phyloP scores from a whole-genome alignment of 2,329 filamentous ascomycete species.

The Cytospora piceae region DNA sequence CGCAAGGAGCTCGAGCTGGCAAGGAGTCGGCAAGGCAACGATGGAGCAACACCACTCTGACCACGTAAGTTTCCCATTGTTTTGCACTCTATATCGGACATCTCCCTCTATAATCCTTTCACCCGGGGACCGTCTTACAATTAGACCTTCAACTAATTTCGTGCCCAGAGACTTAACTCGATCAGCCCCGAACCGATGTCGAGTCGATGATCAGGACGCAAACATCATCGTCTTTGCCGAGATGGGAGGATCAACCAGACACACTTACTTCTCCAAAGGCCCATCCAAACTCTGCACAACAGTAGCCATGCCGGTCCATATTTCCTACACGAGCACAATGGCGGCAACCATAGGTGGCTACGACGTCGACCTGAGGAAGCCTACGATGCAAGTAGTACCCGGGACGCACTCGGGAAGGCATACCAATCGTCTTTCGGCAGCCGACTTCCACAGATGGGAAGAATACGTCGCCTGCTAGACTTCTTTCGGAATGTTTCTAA shows the following conservation, averaged over 20 bases:
- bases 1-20: constrained; percentile 11
- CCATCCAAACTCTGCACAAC: background rate
- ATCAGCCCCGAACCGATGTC: background rate
- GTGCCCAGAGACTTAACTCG: background rate
- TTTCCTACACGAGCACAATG: background rate
- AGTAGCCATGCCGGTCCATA: background rate
- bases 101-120: background rate
- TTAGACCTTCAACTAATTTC: background rate
- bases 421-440: background rate
- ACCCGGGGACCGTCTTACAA: background rate
- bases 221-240: background rate
- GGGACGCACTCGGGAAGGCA: background rate
- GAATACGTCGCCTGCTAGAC: background rate
- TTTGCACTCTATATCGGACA: background rate
- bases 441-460: background rate
- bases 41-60: constrained; percentile 10
- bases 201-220: background rate
- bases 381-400: background rate
- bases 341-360: background rate
- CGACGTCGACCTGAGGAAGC: background rate
- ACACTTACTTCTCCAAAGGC: background rate
- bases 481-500: background rate
- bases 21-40: constrained; percentile 6
- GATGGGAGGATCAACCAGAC: background rate
- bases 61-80: background rate